A percentile compares a stretch with the other conserved stretches of the same genome.
phyloP scores from a whole-genome alignment of 352 stramenopile species.

The Phytophthora nicotianae region DNA sequence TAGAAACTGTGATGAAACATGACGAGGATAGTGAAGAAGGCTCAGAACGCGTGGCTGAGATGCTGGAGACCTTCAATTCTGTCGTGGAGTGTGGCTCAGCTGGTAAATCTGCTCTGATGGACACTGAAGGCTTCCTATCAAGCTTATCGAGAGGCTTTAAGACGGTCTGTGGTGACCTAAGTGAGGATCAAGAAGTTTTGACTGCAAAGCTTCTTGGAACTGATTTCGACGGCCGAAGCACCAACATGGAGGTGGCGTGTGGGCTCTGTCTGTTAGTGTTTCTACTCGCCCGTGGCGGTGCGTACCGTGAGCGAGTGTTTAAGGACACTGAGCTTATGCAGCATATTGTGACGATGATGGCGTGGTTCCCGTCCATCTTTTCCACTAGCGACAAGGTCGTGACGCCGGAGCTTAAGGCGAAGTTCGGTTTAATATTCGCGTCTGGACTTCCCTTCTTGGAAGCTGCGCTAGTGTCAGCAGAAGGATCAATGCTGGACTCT shows the following conservation, averaged over 20 bases:
- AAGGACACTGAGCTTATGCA: conserved; percentile 33
- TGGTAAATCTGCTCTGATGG: conserved; percentile 58
- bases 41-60: conserved; percentile 43
- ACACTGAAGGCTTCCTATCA: conserved; percentile 48
- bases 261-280: conserved; percentile 63
- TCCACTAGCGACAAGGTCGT: conserved; percentile 17
- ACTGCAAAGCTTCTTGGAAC: conserved; percentile 23
- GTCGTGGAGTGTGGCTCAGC: conserved; percentile 51
- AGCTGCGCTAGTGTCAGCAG: conserved; percentile 41
- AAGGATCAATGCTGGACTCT: conserved; percentile 18
- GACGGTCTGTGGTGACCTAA: conserved; percentile 24
- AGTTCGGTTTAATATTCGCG: conserved; percentile 44
- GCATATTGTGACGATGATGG: conserved; percentile 40
- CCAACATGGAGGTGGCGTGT: conserved; percentile 54
- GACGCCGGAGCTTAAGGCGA: conserved; percentile 32
- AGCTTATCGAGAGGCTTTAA: conserved; percentile 45
- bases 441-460: conserved; percentile 61
- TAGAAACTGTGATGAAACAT: conserved; percentile 45
- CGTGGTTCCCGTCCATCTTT: conserved; percentile 58
- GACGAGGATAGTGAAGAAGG: conserved; percentile 17
- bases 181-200: conserved; percentile 24
- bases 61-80: conserved; percentile 69
- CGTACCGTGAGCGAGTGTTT: conserved; percentile 56
- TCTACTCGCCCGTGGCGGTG: conserved; percentile 38
- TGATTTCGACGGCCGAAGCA: conserved; percentile 27